Evolutionary conservation across 1,284 basidiomycete genomes (phyloP).

Genomic region (Ustilago nuda): DNA sequence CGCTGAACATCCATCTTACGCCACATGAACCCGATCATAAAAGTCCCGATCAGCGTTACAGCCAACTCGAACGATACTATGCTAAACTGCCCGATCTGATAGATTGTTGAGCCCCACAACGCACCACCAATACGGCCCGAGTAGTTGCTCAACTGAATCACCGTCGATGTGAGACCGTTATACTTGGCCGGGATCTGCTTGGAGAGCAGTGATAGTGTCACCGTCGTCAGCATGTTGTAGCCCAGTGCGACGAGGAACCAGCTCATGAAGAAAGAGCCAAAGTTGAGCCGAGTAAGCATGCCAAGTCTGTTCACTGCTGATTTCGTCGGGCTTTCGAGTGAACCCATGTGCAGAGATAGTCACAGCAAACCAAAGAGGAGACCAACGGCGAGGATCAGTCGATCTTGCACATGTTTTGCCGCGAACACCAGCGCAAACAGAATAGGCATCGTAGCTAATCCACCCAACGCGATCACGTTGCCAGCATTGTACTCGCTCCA

Average conservation of each 20-base stretch:
- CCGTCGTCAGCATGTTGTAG: constrained; percentile 50
- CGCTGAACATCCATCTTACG: constrained; percentile 43
- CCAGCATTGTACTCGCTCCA: constrained; percentile 54
- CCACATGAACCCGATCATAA: constrained; percentile 48
- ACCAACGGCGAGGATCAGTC: constrained; percentile 41
- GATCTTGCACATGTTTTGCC: constrained; percentile 44
- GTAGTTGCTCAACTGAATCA: constrained; percentile 55
- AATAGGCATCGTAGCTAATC: constrained; percentile 46
- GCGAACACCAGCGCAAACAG: constrained; percentile 49
- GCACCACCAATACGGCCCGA: constrained; percentile 42
- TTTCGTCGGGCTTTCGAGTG: constrained; percentile 33
- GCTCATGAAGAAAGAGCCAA: constrained; percentile 50
- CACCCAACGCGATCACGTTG: constrained; percentile 51
- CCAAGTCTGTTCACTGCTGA: constrained; percentile 26
- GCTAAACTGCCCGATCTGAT: constrained; percentile 50
- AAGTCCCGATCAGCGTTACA: constrained; percentile 45
- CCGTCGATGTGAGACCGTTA: constrained; percentile 42
- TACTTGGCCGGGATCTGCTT: constrained; percentile 53
- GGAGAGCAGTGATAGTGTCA: constrained; percentile 46
- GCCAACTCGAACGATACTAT: constrained; percentile 47
- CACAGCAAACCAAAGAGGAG: constrained; percentile 43
- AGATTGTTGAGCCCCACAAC: constrained; percentile 48
- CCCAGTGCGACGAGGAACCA: constrained; percentile 48
- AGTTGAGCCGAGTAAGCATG: constrained; percentile 29
- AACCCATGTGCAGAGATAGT: constrained; percentile 49